Base-by-base conservation (phyloP, 495 filamentous ascomycete genomes). In the Wilcoxina mikolae region DNA sequence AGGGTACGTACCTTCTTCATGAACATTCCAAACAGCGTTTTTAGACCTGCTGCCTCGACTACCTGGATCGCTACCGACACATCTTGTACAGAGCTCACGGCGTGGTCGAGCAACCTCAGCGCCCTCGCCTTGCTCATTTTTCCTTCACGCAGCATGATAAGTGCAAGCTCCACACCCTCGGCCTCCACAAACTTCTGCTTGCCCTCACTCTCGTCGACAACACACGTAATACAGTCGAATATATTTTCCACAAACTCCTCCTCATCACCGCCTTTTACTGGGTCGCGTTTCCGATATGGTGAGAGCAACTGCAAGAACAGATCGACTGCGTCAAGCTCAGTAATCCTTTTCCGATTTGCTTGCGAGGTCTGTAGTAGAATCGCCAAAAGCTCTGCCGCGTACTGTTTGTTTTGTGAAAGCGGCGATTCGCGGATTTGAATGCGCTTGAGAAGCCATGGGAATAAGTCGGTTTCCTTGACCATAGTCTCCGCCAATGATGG, bases 181-280 rank as follows among this genome's bases (percentile, higher is more conserved):
- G 82, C 86, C 63, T 90, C 85, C 23, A 94, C 66, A 55, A 96
- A 94, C 54, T 85, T 86, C 9, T 68, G 65, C 60, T 95, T 95
- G 4, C 89, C 89, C 23, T 73, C 71, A 2, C 73, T 62, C 53
- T 87, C 81, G 64, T 93, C 84, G 0, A 85, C 84, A 2, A 93
- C 66, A 61, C 84, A 90, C 5, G 82, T 84, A 24, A 94, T 62
- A 27, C 79, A 76, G 61, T 91, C 87, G 61, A 96, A 99, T 25
- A 94, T 52, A 57, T 96, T 95, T 66, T 94, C 87, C 47, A 91
- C 81, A 66, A 83, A 95, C 68, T 96, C 93, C 66, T 94, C 87
- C 61, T 96, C 93, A 45, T 90, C 81, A 5, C 83, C 83, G 28
- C 87, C 86, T 62, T 85, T 91, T 23, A 74, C 74, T 0, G 93